These are phyloP conservation scores for Penicillium italicum DNA, from an alignment of 2,329 filamentous ascomycete genomes.

Conservation along the genomic window DNA sequence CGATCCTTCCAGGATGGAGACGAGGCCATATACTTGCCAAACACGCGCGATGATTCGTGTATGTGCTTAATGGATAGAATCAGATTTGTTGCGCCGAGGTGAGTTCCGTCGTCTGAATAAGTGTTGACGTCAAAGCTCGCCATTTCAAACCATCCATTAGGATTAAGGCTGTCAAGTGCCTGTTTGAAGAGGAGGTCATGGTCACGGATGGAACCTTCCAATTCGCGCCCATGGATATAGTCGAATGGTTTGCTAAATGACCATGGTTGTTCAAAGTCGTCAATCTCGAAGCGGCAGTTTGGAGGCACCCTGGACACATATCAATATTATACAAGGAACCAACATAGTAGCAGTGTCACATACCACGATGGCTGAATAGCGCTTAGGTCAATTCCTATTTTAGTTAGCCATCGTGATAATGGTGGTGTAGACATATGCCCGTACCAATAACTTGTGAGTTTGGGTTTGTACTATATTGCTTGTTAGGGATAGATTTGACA, in stretches of 20 bases:
- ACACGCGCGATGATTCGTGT: conserved; percentile 27
- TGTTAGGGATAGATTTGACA: conserved; percentile 1
- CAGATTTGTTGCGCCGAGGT: conserved; percentile 24
- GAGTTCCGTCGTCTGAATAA: conserved; percentile 58
- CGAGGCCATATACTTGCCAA: conserved; percentile 34
- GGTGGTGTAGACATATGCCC: not conserved
- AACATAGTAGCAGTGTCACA: not conserved
- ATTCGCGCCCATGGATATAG: conserved; percentile 33
- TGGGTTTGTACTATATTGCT: conserved; percentile 22
- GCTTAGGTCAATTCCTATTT: conserved; percentile 31
- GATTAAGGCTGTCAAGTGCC: conserved; percentile 25
- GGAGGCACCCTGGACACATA: conserved; percentile 27
- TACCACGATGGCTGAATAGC: conserved; percentile 34
- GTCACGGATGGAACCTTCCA: conserved; percentile 30
- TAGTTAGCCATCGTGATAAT: not conserved
- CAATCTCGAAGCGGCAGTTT: conserved; percentile 35
- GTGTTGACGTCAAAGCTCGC: conserved; percentile 85
- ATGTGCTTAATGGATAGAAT: conserved; percentile 29
- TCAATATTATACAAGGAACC: not conserved
- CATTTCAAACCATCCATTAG: conserved; percentile 31
- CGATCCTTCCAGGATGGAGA: conserved; percentile 39
- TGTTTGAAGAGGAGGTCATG: conserved; percentile 27
- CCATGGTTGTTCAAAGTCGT: conserved; percentile 33
- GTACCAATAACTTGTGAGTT: conserved; percentile 32
- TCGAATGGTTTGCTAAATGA: conserved; percentile 30